phyloP scores from a whole-genome alignment of 1,139 yeast species.

The Candida sp. region DNA sequence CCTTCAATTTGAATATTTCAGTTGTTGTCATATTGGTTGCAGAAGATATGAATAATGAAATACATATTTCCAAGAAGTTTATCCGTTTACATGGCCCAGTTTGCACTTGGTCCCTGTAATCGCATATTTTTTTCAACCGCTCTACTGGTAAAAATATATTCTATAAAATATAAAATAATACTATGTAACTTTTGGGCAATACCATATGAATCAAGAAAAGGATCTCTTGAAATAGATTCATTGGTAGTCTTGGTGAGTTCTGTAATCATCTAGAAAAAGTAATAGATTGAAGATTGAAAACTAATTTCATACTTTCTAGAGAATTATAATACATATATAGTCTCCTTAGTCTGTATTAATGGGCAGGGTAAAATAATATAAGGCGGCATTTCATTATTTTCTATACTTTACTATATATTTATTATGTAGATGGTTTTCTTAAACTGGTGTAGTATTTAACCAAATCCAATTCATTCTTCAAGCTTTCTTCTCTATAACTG shows the following conservation, averaged over 20 bases:
- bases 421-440: background rate
- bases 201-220: background rate
- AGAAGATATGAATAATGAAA: background rate
- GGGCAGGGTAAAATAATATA: too few species aligned
- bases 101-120: background rate
- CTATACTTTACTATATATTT: too few species aligned
- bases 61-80: background rate
- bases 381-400: too few species aligned
- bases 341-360: too few species aligned
- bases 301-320: too few species aligned
- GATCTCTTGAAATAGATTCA: too few species aligned
- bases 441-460: conserved; percentile 52
- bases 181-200: background rate
- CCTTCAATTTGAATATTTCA: background rate
- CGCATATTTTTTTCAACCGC: background rate
- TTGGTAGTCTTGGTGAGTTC: too few species aligned
- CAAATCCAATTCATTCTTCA: conserved; percentile 69
- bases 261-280: too few species aligned
- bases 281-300: too few species aligned
- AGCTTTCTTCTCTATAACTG: conserved; percentile 78
- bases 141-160: background rate
- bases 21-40: background rate
- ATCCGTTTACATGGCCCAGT: background rate
- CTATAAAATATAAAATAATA: too few species aligned
- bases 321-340: too few species aligned